These are phyloP conservation scores for Mytilinidion resinicola DNA, from an alignment of 495 filamentous ascomycete species.

Conservation along the genomic window DNA sequence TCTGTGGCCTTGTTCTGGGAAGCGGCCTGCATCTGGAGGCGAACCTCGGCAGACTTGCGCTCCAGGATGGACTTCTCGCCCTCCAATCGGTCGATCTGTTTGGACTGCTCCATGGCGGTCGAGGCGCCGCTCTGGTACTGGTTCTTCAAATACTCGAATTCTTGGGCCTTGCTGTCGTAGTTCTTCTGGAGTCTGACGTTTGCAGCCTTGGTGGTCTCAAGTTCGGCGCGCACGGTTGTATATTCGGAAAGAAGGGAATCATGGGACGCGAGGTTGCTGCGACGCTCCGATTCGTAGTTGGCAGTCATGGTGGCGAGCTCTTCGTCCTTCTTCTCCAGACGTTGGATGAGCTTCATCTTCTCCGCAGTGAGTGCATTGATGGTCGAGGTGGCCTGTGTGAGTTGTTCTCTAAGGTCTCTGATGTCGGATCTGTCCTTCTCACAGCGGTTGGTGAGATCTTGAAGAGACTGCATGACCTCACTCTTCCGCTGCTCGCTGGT, in stretches of 20 bases:
- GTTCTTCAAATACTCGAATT: constrained; percentile 8
- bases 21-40: background rate
- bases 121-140: constrained; percentile 9
- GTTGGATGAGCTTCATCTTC: background rate
- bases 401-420: background rate
- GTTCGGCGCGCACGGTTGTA: background rate
- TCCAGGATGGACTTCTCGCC: background rate
- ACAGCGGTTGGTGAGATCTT: background rate
- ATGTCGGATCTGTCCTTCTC: constrained; percentile 3
- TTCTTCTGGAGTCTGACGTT: constrained; percentile 3
- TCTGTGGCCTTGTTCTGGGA: background rate
- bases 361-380: background rate
- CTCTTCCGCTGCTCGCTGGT: background rate
- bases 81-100: background rate
- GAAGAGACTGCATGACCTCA: background rate
- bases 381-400: background rate
- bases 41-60: constrained; percentile 1
- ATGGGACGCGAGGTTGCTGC: constrained; percentile 1
- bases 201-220: constrained; percentile 1
- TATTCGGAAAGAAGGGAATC: constrained; percentile 12
- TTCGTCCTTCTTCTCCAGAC: constrained; percentile 5
- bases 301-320: background rate
- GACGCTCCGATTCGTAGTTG: background rate
- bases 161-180: background rate
- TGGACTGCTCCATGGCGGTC: background rate